These are phyloP conservation scores for Eremothecium coryli DNA, from an alignment of 1,139 yeast species.

Conservation along the genomic window DNA sequence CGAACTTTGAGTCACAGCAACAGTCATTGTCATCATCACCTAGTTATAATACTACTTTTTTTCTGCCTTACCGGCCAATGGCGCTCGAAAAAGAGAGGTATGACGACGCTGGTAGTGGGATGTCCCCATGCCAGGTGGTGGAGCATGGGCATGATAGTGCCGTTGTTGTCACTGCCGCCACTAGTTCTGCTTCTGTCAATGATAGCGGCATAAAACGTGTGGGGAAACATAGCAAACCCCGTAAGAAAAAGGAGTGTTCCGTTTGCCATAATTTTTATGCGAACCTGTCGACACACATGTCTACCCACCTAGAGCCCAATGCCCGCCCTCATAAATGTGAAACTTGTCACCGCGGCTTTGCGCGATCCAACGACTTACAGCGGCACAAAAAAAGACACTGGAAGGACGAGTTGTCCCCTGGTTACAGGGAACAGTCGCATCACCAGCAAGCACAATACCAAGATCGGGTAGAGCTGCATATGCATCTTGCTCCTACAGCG, in stretches of 20 bases:
- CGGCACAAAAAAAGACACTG: constrained; percentile 81
- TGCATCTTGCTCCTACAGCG: not conserved
- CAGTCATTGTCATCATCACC: not conserved
- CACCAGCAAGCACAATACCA: constrained; percentile 5
- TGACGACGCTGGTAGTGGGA: constrained; percentile 1
- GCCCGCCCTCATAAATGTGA: constrained; percentile 71
- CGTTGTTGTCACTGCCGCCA: too few species aligned
- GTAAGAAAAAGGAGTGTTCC: constrained; percentile 79
- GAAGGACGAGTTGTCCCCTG: constrained; percentile 46
- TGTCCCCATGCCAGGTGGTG: too few species aligned
- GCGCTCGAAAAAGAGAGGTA: constrained; percentile 1
- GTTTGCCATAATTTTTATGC: constrained; percentile 68
- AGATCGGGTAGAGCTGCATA: too few species aligned
- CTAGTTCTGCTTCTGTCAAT: constrained; percentile 5
- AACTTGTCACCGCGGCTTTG: constrained; percentile 75
- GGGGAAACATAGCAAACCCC: constrained; percentile 32
- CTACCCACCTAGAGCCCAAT: constrained; percentile 68
- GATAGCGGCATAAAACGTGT: not conserved
- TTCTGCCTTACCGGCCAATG: constrained; percentile 1
- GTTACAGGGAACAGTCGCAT: constrained; percentile 7
- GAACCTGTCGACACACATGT: constrained; percentile 76
- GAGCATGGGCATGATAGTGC: too few species aligned
- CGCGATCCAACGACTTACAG: constrained; percentile 75
- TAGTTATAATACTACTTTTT: not conserved
- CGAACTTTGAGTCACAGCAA: not conserved